phyloP scores from a whole-genome alignment of 352 stramenopile species.

The Blastocystis sp. region DNA sequence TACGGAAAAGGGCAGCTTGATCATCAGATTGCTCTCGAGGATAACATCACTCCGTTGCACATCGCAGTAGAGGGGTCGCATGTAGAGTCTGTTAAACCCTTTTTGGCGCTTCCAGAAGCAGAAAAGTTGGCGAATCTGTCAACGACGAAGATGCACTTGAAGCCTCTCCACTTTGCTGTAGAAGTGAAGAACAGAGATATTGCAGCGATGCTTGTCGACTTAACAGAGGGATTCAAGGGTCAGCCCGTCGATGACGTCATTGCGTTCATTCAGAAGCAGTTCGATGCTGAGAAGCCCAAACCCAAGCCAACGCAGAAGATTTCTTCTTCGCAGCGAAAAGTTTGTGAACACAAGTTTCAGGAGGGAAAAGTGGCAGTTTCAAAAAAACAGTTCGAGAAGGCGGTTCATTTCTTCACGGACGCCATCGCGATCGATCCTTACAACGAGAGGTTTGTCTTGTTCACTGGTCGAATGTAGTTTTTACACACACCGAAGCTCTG shows the following conservation, averaged over 20 bases:
- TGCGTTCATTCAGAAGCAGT: background rate
- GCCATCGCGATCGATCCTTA: conserved; percentile 44
- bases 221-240: conserved; percentile 45
- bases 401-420: background rate
- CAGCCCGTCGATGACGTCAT: background rate
- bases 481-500: background rate
- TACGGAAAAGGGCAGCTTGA: background rate
- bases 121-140: conserved; percentile 8
- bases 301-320: conserved; percentile 1
- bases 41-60: conserved; percentile 46
- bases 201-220: background rate
- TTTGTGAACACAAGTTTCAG: conserved; percentile 43
- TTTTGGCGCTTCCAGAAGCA: conserved; percentile 26
- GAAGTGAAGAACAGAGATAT: background rate
- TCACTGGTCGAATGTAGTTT: background rate
- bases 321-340: background rate
- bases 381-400: background rate
- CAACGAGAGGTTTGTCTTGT: background rate
- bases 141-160: conserved; percentile 32
- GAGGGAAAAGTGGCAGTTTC: background rate
- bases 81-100: conserved; percentile 8
- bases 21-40: conserved; percentile 26
- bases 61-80: conserved; percentile 10
- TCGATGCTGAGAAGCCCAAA: conserved; percentile 2
- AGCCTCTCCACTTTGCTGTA: conserved; percentile 51